A percentile compares a stretch with the other conserved stretches of the same genome.
Conservation (phyloP, 106 monocot species). For the Allium sativum region DNA sequence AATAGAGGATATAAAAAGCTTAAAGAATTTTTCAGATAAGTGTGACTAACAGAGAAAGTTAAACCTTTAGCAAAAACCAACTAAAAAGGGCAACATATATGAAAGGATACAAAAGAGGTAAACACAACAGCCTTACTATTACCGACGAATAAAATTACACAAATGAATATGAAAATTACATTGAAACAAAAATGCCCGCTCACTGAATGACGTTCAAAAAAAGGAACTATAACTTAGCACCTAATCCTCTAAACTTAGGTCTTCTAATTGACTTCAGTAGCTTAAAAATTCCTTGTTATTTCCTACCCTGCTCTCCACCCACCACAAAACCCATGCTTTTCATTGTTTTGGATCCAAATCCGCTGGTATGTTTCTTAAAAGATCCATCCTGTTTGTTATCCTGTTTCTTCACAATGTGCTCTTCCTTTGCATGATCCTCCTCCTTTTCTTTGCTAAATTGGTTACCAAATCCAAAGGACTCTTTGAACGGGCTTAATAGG, state of each 20-base stretch:
- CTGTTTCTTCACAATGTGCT: not conserved
- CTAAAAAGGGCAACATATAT: too few relatives aligned
- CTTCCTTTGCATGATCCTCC: not conserved
- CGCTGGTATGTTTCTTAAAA: constrained; percentile 84
- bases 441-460: too few relatives aligned
- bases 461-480: too few relatives aligned
- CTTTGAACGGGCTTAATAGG: not conserved
- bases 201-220: not conserved
- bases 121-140: too few relatives aligned
- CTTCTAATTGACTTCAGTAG: not conserved
- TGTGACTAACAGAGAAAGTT: too few relatives aligned
- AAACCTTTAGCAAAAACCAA: too few relatives aligned
- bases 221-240: not conserved
- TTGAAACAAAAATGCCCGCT: too few relatives aligned
- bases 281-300: not conserved
- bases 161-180: too few relatives aligned
- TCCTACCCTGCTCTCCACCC: not conserved
- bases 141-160: too few relatives aligned
- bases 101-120: too few relatives aligned
- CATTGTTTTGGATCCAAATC: constrained; percentile 93
- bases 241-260: not conserved
- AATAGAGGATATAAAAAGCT: too few relatives aligned
- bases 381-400: constrained; percentile 21
- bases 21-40: too few relatives aligned
- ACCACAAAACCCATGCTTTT: constrained; percentile 9